Evolutionary conservation across 208 protist genomes (phyloP).

Genomic region (Acanthamoeba royreba): DNA sequence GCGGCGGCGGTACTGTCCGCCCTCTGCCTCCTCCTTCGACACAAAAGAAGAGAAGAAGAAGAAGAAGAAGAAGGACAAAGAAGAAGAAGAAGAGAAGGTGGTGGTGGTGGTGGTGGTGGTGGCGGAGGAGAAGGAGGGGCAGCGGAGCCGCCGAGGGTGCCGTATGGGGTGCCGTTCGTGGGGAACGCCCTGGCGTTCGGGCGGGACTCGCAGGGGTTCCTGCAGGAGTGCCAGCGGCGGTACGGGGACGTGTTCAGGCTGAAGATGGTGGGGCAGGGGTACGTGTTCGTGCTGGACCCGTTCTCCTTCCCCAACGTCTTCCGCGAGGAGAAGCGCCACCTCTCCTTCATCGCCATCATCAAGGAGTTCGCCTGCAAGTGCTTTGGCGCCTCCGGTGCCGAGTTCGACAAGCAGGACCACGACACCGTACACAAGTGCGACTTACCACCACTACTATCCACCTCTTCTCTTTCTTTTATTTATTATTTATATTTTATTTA

Average conservation of each 20-base stretch:
- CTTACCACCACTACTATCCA: no score
- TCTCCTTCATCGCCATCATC: not conserved
- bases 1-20: not conserved
- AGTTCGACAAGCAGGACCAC: not conserved
- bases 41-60: no score
- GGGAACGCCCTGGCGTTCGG: not conserved
- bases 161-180: not conserved
- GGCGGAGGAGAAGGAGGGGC: not conserved
- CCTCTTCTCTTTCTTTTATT: not conserved
- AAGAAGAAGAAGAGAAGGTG: no score
- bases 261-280: not conserved
- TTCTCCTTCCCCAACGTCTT: not conserved
- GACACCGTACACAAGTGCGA: not conserved
- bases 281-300: not conserved
- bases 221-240: not conserved
- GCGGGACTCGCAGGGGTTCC: not conserved
- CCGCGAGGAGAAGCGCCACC: not conserved
- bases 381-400: not conserved
- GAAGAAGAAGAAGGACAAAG: no score
- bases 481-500: not conserved
- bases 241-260: not conserved
- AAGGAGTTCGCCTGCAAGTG: not conserved
- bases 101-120: no score
- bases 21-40: not conserved
- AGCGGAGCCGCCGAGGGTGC: not conserved